phyloP scores from a whole-genome alignment of 2,329 filamentous ascomycete genomes.

The Fusarium globosum region DNA sequence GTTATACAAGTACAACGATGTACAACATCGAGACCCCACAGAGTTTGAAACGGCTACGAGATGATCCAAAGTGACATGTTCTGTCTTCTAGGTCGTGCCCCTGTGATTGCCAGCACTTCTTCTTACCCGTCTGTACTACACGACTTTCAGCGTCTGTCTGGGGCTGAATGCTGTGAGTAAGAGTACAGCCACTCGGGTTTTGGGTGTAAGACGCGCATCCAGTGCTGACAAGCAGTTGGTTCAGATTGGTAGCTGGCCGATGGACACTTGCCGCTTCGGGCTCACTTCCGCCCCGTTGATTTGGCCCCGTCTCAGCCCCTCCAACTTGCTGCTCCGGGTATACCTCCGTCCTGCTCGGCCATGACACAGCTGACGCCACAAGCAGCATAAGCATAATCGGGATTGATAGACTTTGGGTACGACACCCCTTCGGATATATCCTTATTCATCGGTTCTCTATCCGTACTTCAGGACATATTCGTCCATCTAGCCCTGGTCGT shows the following conservation, averaged over 20 bases:
- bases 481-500: background rate
- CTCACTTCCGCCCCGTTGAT: background rate
- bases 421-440: fast-evolving
- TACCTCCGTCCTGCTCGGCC: background rate
- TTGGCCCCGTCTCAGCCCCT: background rate
- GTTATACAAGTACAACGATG: background rate
- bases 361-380: background rate
- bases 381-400: no score
- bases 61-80: background rate
- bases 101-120: no score
- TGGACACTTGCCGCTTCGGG: background rate
- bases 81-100: fast-evolving
- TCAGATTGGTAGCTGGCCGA: background rate
- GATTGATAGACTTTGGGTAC: fast-evolving
- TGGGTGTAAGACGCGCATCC: background rate
- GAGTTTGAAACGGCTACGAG: no score
- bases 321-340: background rate
- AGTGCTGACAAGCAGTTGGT: background rate
- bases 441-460: background rate
- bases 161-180: background rate
- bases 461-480: background rate
- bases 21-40: no score
- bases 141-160: background rate
- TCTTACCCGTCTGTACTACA: fast-evolving
- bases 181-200: background rate